phyloP scores from a whole-genome alignment of 306 rosid species.

The Pyrus communis region DNA sequence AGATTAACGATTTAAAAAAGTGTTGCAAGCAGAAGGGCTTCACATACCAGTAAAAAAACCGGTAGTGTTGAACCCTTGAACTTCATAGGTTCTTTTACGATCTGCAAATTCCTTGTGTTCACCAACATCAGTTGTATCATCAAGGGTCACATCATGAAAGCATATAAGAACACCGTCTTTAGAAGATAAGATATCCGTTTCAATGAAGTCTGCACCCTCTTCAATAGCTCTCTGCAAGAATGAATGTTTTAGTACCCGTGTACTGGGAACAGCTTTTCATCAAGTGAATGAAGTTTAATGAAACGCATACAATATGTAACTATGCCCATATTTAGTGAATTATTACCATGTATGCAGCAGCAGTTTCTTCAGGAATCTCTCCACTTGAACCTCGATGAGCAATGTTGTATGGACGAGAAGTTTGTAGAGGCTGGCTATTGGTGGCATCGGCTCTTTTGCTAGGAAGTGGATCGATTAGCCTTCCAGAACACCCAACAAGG shows the following conservation, averaged over 20 bases:
- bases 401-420: constrained; percentile 64
- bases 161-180: constrained; percentile 83
- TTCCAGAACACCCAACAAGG: constrained; percentile 47
- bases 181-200: constrained; percentile 77
- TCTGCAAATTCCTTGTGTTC: constrained; percentile 51
- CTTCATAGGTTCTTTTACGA: constrained; percentile 80
- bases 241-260: constrained; percentile 12
- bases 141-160: constrained; percentile 80
- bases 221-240: constrained; percentile 79
- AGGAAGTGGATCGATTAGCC: constrained; percentile 69
- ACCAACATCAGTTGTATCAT: constrained; percentile 59
- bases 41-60: constrained; percentile 73
- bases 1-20: neutral
- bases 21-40: constrained; percentile 6
- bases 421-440: constrained; percentile 50
- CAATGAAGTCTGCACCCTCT: constrained; percentile 98
- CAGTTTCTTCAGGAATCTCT: constrained; percentile 90
- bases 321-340: neutral
- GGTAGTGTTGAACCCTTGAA: constrained; percentile 49
- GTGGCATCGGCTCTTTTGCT: constrained; percentile 19
- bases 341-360: constrained; percentile 61
- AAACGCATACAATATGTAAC: too few species aligned
- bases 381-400: constrained; percentile 98
- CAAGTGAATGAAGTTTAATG: neutral
- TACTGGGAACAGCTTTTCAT: neutral